Percentiles rank a stretch among this genome's conserved stretches.
These are phyloP conservation scores for Hypoxylon sp. DNA, from an alignment of 2,329 filamentous ascomycete species.

Conservation along the genomic window DNA sequence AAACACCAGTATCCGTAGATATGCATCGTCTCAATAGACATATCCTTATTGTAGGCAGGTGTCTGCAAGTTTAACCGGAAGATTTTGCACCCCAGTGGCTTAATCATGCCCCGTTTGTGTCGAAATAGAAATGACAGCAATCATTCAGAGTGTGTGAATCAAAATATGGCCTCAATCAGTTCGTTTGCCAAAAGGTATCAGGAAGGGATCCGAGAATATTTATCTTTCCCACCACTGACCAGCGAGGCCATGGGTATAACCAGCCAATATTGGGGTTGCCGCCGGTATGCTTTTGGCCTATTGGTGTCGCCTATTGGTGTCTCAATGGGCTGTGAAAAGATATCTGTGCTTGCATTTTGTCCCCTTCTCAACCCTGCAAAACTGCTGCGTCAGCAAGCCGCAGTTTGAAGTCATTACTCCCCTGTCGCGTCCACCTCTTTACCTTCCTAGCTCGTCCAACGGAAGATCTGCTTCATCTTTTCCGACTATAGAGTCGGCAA, in stretches of 20 bases:
- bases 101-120: not conserved
- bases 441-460: slow-evolving; percentile 81
- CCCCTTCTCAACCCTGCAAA: slow-evolving; percentile 26
- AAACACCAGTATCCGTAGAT: not conserved
- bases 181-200: not conserved
- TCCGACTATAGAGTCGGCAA: slow-evolving; percentile 84
- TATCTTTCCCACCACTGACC: slow-evolving; percentile 5
- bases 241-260: slow-evolving; percentile 9
- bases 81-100: not conserved
- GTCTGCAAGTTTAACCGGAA: not conserved
- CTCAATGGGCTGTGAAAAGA: slow-evolving; percentile 18
- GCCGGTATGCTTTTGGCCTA: slow-evolving; percentile 7
- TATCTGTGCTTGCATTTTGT: slow-evolving; percentile 5
- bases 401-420: slow-evolving; percentile 4
- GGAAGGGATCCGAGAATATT: slow-evolving; percentile 6
- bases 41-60: not conserved
- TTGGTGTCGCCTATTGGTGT: slow-evolving; percentile 13
- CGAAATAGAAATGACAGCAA: not conserved
- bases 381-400: slow-evolving; percentile 1
- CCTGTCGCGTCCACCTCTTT: slow-evolving; percentile 46
- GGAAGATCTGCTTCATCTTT: slow-evolving; percentile 82
- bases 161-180: slow-evolving; percentile 1
- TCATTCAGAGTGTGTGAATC: slow-evolving; percentile 3
- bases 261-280: not conserved
- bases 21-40: not conserved